Evolutionary conservation across 768 basidiomycete genomes (phyloP).

Genomic region (Dentipellis sp.): DNA sequence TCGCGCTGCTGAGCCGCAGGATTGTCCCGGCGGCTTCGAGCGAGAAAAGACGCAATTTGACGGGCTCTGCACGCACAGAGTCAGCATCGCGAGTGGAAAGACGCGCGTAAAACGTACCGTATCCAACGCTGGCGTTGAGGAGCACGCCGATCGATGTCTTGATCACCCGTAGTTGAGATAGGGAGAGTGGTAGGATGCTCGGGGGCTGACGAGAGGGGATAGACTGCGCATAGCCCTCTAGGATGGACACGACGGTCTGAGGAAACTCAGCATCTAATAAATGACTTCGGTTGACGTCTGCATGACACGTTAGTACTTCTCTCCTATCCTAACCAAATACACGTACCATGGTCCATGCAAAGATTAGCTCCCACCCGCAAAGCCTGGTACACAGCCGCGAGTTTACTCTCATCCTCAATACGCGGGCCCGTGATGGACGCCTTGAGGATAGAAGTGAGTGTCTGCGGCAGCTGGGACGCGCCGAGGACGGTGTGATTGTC

Average conservation of each 20-base stretch:
- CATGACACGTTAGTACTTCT: slow-evolving; percentile 3
- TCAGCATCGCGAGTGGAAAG: background rate
- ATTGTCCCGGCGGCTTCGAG: slow-evolving; percentile 62
- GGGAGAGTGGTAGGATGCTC: slow-evolving; percentile 41
- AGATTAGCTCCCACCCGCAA: slow-evolving; percentile 76
- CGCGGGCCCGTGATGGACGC: slow-evolving; percentile 41
- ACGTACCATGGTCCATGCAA: slow-evolving; percentile 74
- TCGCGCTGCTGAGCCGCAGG: slow-evolving; percentile 51
- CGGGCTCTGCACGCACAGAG: slow-evolving; percentile 42
- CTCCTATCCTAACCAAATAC: background rate
- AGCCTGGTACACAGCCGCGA: slow-evolving; percentile 52
- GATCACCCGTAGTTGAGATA: slow-evolving; percentile 60
- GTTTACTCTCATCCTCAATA: slow-evolving; percentile 35
- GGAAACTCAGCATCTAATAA: slow-evolving; percentile 66
- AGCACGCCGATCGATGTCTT: slow-evolving; percentile 74
- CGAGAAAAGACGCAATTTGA: slow-evolving; percentile 58
- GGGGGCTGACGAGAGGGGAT: slow-evolving; percentile 29
- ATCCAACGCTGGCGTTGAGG: slow-evolving; percentile 69
- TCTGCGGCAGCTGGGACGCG: slow-evolving; percentile 51
- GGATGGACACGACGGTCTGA: slow-evolving; percentile 52
- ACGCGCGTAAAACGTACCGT: slow-evolving; percentile 51
- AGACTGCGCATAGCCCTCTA: slow-evolving; percentile 51
- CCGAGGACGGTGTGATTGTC: slow-evolving; percentile 69
- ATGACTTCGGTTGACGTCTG: slow-evolving; percentile 68
- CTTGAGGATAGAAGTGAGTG: slow-evolving; percentile 51